Conservation (phyloP, 108 stramenopile species). For the Nitzschia palea region DNA sequence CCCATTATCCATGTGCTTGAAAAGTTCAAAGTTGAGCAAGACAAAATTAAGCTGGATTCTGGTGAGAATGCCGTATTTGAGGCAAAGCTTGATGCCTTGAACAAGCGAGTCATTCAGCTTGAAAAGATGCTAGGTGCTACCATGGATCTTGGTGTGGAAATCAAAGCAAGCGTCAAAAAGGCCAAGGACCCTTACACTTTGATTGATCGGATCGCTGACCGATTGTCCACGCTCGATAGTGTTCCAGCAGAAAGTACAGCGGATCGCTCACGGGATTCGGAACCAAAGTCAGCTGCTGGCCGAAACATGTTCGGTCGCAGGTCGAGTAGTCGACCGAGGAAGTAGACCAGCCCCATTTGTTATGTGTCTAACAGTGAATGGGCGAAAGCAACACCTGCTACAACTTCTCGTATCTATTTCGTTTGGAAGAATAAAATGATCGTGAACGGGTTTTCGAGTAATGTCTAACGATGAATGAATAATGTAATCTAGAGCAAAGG, state of each 20-base stretch:
- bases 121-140: constrained; percentile 44
- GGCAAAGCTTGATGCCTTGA: constrained; percentile 43
- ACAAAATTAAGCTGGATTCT: constrained; percentile 36
- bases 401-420: too few species aligned
- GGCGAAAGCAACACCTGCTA: too few species aligned
- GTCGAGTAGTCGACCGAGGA: neutral
- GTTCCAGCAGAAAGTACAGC: neutral
- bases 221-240: constrained; percentile 39
- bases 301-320: neutral
- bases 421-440: too few species aligned
- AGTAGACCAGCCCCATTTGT: too few species aligned
- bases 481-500: too few species aligned
- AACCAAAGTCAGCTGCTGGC: neutral
- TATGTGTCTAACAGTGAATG: too few species aligned
- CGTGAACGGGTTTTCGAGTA: too few species aligned
- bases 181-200: constrained; percentile 36
- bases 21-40: constrained; percentile 77
- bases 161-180: constrained; percentile 43
- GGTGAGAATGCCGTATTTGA: constrained; percentile 40
- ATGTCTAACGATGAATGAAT: too few species aligned
- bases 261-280: neutral
- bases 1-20: constrained; percentile 73
- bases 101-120: constrained; percentile 41
- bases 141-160: constrained; percentile 42
- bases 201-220: constrained; percentile 49